These are phyloP conservation scores for Nematocida ironsii DNA, from an alignment of 371 early-diverging fungal genomes.

Conservation along the genomic window DNA sequence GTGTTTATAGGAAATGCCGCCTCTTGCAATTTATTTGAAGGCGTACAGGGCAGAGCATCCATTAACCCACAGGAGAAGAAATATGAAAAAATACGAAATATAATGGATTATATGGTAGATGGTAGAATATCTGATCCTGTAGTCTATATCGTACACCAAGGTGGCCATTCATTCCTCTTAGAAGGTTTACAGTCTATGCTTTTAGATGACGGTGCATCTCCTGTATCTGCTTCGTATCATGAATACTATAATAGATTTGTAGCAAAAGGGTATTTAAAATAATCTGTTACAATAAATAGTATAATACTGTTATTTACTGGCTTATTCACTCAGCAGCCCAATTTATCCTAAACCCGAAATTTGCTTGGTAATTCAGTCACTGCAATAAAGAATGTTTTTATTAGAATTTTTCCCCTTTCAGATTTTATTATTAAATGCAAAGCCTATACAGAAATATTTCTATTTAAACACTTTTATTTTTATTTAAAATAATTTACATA, in stretches of 20 bases:
- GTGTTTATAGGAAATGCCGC: constrained; percentile 61
- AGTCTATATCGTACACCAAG: constrained; percentile 38
- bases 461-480: too few relatives aligned
- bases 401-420: too few relatives aligned
- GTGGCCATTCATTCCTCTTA: constrained; percentile 40
- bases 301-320: background rate
- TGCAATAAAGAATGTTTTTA: too few relatives aligned
- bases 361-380: too few relatives aligned
- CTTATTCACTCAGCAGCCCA: too few relatives aligned
- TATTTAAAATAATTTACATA: too few relatives aligned
- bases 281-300: background rate
- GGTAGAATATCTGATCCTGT: constrained; percentile 46
- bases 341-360: too few relatives aligned
- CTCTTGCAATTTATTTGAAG: constrained; percentile 1
- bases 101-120: constrained; percentile 37
- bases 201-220: constrained; percentile 39
- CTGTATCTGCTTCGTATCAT: constrained; percentile 9
- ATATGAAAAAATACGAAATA: constrained; percentile 4
- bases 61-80: constrained; percentile 24
- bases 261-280: constrained; percentile 41
- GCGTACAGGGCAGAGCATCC: constrained; percentile 23
- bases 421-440: too few relatives aligned
- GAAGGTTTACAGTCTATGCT: constrained; percentile 55
- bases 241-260: constrained; percentile 49
- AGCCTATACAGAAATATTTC: too few relatives aligned